These are phyloP conservation scores for Rutstroemia sp. DNA, from an alignment of 2,329 filamentous ascomycete species.

Conservation along the genomic window DNA sequence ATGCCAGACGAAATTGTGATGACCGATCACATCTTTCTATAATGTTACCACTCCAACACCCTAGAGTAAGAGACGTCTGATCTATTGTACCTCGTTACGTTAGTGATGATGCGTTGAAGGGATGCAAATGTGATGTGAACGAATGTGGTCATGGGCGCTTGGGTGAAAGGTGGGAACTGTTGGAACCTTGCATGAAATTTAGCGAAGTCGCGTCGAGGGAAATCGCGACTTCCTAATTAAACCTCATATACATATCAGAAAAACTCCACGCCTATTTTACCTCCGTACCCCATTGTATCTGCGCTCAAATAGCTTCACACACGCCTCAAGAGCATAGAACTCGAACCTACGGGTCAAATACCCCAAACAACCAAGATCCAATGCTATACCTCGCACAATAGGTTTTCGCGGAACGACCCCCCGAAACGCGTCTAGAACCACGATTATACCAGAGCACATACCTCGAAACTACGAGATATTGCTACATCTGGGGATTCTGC, in stretches of 20 bases:
- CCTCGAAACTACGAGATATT: no score
- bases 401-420: neutral
- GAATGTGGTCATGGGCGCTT: neutral
- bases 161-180: neutral
- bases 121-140: neutral
- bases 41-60: neutral
- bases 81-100: neutral
- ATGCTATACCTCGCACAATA: constrained; percentile 2
- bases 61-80: no score
- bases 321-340: neutral
- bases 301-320: neutral
- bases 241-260: neutral
- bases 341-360: neutral
- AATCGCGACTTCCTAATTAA: constrained; percentile 7
- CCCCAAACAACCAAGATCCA: neutral
- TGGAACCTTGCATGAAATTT: constrained; percentile 6
- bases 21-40: no score
- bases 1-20: no score
- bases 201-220: constrained; percentile 3
- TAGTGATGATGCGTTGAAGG: neutral
- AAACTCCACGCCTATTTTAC: neutral
- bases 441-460: no score
- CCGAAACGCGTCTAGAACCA: neutral
- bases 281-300: neutral
- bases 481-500: neutral